Evolutionary conservation across 2,329 filamentous ascomycete species (phyloP), one percentile per base, ranked within the genome.

Genomic region (Xylariales sp.): DNA sequence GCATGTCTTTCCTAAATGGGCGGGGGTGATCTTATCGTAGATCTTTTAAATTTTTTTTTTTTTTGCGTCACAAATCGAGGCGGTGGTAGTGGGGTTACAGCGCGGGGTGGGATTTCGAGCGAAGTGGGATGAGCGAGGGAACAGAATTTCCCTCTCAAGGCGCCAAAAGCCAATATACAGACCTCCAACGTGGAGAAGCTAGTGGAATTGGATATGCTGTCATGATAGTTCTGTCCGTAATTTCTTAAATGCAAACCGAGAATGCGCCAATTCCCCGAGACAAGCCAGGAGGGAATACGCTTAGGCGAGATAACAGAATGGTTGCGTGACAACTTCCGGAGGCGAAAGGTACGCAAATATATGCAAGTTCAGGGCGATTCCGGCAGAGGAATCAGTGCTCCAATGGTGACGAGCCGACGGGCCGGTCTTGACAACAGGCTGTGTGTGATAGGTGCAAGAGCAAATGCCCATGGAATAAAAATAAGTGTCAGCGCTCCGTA

Each of bases 181-280:
- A 61, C 56, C 66, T 68, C 67, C 66, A 64, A 53, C 56, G 56
- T 57, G 63, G 66, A 64, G 51, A 56, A 47, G 60, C 53, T 44
- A 52, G 53, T 50, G 58, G 54, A 46, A 53, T 60, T 54, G 55
- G 61, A 57, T 63, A 62, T 59, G 58, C 61, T 57, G 60, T 66
- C 66, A 69, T 70, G 63, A 67, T 70, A 69, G 50, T 61, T 48
- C 57, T 48, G 50, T 52, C 50, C 44, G 41, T 33, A 33, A 41
- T 39, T 27, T 47, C 43, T 42, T 45, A 41, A 53, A 41, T 46
- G 43, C 52, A 51, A 47, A 52, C n/a, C 14, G n/a, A 46, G 49
- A 49, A 37, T 45, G 48, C 48, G 51, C 54, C 50, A 48, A 45
- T 44, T 51, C 50, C 54, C 37, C 21, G 17, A 25, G 20, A 37